Base-by-base conservation (phyloP, 2,329 filamentous ascomycete genomes). In the Thielaviopsis euricoi region DNA sequence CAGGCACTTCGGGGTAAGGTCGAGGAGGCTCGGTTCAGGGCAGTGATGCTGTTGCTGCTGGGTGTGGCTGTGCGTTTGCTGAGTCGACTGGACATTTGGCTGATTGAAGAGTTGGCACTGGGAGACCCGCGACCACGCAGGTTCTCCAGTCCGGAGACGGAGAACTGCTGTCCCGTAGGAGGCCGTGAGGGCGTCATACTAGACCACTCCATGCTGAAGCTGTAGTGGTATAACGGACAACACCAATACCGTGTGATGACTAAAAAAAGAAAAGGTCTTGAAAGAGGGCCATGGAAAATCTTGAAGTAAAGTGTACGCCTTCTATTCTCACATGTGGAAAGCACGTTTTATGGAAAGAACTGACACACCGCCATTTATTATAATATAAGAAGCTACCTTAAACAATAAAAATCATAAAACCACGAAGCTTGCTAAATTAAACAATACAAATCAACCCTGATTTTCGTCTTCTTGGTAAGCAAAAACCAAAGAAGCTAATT, bases 71-170 rank as follows among this genome's bases (percentile, higher is more conserved):
- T 61, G 60, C 17, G 55, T 21, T 49, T 62, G 54, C 21, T 37
- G 19, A 12, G 62, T 48, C 52, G 58, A 37, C 21, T 60, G 10
- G 56, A 56, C 3, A 60, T 37, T 25, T 60, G 59, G 22, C 59
- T 60, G 22, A 60, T 48, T 3, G 59, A 60, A 9, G 59, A 60
- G 21, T 58, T 29, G 22, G 59, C 56, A 48, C 55, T 58, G 7
- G 59, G 59, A 9, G 52, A 58, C 13, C 19, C 40, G 12, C 37
- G 23, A n/a, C 12, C 12, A 22, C 29, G 56, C 17, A 56, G 21
- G 22, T 48, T 51, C 12, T 26, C 29, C 25, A 56, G 40, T 19
- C 46, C 22, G n/a, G 46, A 56, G 17, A 49, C 17, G 43, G 19
- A 56, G 19, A 46, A 15, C 21, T 17, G 21, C 17, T 19, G 21